These are phyloP conservation scores for Skeletonema menzelii DNA, from an alignment of 108 stramenopile species.

Conservation along the genomic window DNA sequence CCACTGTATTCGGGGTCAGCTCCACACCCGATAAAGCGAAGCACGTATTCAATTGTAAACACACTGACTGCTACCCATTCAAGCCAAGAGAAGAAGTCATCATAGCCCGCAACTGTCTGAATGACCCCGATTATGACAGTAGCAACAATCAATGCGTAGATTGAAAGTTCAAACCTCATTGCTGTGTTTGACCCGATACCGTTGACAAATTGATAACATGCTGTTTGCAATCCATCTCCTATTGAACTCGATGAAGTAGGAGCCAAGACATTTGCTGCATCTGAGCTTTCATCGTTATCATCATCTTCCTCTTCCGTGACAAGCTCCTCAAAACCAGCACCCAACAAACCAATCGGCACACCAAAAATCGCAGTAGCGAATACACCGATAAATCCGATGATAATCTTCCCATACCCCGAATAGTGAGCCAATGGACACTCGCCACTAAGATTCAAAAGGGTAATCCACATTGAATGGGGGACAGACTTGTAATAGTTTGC, in stretches of 20 bases:
- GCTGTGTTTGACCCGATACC: constrained; percentile 62
- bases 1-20: constrained; percentile 73
- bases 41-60: constrained; percentile 89
- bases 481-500: constrained; percentile 68
- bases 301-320: constrained; percentile 75
- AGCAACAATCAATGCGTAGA: constrained; percentile 67
- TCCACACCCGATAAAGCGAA: constrained; percentile 73
- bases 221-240: constrained; percentile 11
- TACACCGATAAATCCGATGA: constrained; percentile 77
- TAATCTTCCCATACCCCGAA: constrained; percentile 70
- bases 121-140: constrained; percentile 68
- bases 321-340: constrained; percentile 88
- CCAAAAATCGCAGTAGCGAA: constrained; percentile 76
- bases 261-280: neutral
- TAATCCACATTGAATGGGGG: constrained; percentile 93
- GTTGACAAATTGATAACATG: constrained; percentile 68
- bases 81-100: constrained; percentile 53
- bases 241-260: no score
- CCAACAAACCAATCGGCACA: constrained; percentile 89
- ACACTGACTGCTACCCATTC: constrained; percentile 79
- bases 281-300: constrained; percentile 52
- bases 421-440: constrained; percentile 88
- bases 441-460: constrained; percentile 86
- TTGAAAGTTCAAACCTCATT: constrained; percentile 56
- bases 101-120: constrained; percentile 73